phyloP scores from a whole-genome alignment of 2,329 filamentous ascomycete species.

The Fusarium transvaalense region DNA sequence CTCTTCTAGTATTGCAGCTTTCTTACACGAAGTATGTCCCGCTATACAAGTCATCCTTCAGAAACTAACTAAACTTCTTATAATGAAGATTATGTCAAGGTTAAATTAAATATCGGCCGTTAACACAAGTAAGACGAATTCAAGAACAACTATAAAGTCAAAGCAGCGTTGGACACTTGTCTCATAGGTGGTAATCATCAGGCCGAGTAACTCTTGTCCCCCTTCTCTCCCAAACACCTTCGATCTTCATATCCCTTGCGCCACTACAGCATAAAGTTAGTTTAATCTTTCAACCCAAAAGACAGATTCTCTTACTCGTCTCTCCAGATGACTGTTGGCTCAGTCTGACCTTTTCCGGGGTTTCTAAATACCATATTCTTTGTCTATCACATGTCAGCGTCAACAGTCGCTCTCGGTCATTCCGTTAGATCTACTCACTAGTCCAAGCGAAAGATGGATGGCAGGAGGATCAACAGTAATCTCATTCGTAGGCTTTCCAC shows the following conservation, averaged over 20 bases:
- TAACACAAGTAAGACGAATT: no score
- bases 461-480: slow-evolving; percentile 39
- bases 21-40: no score
- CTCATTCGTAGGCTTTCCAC: slow-evolving; percentile 17
- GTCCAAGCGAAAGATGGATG: slow-evolving; percentile 42
- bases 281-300: accelerated
- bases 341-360: slow-evolving; percentile 35
- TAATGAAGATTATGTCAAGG: no score
- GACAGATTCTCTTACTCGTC: slow-evolving; percentile 34
- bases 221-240: slow-evolving; percentile 42
- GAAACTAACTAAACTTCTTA: no score
- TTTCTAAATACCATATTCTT: slow-evolving; percentile 48
- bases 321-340: slow-evolving; percentile 38
- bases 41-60: no score
- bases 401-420: accelerated
- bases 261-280: slow-evolving; percentile 17
- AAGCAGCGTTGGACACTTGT: accelerated
- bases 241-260: slow-evolving; percentile 41
- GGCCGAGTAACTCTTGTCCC: slow-evolving; percentile 36
- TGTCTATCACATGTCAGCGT: slow-evolving; percentile 20
- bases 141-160: no score
- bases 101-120: no score
- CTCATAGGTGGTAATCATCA: slow-evolving; percentile 43
- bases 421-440: slow-evolving; percentile 14
- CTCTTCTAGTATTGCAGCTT: no score